Conservation (phyloP, 371 early-diverging fungal species). For the Sporodiniella umbellata region DNA sequence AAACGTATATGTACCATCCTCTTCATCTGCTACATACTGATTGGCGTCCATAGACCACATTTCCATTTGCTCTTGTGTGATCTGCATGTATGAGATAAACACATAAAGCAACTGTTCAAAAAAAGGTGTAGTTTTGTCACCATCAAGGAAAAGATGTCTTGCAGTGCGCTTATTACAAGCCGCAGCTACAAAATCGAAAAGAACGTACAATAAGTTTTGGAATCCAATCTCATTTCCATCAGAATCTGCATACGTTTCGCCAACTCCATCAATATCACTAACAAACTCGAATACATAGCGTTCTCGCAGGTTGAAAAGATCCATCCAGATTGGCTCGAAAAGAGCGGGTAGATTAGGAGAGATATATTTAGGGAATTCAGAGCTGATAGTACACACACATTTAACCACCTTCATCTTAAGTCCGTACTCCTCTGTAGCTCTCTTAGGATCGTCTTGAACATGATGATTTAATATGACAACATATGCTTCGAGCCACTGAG, state of each 20-base stretch:
- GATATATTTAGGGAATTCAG: slow-evolving; percentile 62
- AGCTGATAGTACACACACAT: slow-evolving; percentile 60
- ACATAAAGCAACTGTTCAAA: slow-evolving; percentile 62
- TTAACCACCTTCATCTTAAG: slow-evolving; percentile 72
- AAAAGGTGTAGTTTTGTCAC: slow-evolving; percentile 43
- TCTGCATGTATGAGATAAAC: slow-evolving; percentile 72
- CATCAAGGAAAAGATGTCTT: slow-evolving; percentile 36
- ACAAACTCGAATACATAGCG: slow-evolving; percentile 57
- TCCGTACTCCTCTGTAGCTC: slow-evolving; percentile 57
- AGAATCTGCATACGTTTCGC: slow-evolving; percentile 64
- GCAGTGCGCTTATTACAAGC: slow-evolving; percentile 56
- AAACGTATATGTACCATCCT: slow-evolving; percentile 80
- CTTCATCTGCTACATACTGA: slow-evolving; percentile 86
- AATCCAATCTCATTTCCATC: slow-evolving; percentile 79
- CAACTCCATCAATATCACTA: slow-evolving; percentile 52
- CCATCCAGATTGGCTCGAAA: slow-evolving; percentile 67
- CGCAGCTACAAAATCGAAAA: slow-evolving; percentile 67
- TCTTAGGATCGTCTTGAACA: slow-evolving; percentile 40
- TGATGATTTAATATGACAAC: slow-evolving; percentile 58
- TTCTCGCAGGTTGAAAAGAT: slow-evolving; percentile 52
- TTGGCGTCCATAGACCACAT: slow-evolving; percentile 82
- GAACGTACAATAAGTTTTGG: slow-evolving; percentile 63
- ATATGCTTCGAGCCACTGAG: slow-evolving; percentile 78
- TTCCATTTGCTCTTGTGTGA: slow-evolving; percentile 79
- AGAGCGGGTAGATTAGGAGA: slow-evolving; percentile 42